Conservation (phyloP, 768 basidiomycete genomes). For the Rhizopogon vulgaris region DNA sequence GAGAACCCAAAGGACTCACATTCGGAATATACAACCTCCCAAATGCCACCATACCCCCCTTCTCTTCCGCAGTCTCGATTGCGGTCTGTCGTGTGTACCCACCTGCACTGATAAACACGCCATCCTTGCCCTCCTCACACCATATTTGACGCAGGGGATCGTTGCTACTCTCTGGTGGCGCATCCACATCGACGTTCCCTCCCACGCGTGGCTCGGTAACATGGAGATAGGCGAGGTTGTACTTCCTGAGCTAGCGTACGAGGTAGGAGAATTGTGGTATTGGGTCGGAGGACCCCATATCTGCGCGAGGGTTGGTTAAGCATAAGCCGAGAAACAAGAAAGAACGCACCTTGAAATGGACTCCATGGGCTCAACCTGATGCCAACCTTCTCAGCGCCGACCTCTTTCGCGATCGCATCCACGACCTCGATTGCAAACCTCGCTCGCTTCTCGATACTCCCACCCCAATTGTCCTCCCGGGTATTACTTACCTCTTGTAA, state of each 20-base stretch:
- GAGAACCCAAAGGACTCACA: neutral
- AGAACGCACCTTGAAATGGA: conserved; percentile 22
- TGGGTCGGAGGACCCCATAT: conserved; percentile 31
- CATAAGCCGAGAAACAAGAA: neutral
- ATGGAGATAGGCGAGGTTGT: conserved; percentile 37
- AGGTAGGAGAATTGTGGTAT: conserved; percentile 32
- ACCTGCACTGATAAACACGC: conserved; percentile 2
- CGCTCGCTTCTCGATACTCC: conserved; percentile 40
- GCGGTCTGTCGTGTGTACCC: conserved; percentile 2
- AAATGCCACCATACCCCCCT: conserved; percentile 3
- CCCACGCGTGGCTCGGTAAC: conserved; percentile 27
- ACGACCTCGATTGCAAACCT: conserved; percentile 42
- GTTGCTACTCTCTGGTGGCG: conserved; percentile 13
- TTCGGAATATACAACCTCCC: conserved; percentile 4
- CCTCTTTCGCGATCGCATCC: conserved; percentile 32
- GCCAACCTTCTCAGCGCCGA: conserved; percentile 38
- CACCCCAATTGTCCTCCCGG: conserved; percentile 46
- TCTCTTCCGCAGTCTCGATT: neutral
- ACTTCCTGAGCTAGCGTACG: conserved; percentile 17
- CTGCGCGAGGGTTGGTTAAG: conserved; percentile 13
- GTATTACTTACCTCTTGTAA: conserved; percentile 33
- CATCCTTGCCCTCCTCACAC: conserved; percentile 5
- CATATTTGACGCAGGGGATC: conserved; percentile 23
- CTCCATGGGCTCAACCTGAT: conserved; percentile 41
- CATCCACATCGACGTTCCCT: conserved; percentile 1